Evolutionary conservation across 2,329 filamentous ascomycete species (phyloP).

Genomic region (Sordariomycetes sp.): DNA sequence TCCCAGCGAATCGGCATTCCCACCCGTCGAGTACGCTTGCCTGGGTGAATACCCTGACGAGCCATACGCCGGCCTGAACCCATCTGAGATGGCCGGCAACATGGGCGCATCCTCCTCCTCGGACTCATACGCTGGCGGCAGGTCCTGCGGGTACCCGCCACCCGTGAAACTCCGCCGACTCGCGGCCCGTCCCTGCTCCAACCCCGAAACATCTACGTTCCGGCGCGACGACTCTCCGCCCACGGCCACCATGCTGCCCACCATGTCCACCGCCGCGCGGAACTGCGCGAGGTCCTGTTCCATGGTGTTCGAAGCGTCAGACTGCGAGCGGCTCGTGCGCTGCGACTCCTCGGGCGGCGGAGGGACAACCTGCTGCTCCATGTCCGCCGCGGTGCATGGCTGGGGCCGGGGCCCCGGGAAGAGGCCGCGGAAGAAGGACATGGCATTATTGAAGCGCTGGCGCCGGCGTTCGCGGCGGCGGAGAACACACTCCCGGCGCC

Average conservation of each 20-base stretch:
- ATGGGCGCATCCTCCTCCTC: constrained; percentile 2
- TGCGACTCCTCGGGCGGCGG: neutral
- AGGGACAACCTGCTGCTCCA: constrained; percentile 14
- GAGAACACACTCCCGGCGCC: constrained; percentile 8
- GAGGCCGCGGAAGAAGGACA: constrained; percentile 17
- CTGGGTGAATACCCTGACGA: constrained; percentile 14
- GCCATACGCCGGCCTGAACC: constrained; percentile 27
- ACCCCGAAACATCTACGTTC: neutral
- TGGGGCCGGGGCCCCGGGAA: constrained; percentile 14
- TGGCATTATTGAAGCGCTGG: constrained; percentile 13
- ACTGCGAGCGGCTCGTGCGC: constrained; percentile 5
- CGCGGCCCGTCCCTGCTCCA: neutral
- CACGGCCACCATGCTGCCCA: constrained; percentile 32
- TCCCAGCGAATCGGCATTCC: neutral
- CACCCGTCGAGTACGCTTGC: constrained; percentile 4
- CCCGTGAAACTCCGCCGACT: neutral
- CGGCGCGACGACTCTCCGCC: constrained; percentile 22
- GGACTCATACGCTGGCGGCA: constrained; percentile 8
- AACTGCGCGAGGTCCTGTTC: constrained; percentile 38
- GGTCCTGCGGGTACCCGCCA: constrained; percentile 7
- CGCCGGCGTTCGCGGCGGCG: constrained; percentile 12
- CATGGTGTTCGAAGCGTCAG: constrained; percentile 22
- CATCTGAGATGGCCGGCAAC: constrained; percentile 28
- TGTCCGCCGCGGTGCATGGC: constrained; percentile 24
- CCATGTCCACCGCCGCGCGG: constrained; percentile 31